Conservation (phyloP, 2,329 filamentous ascomycete genomes). For the Ophiocordyceps camponoti-leonardi region DNA sequence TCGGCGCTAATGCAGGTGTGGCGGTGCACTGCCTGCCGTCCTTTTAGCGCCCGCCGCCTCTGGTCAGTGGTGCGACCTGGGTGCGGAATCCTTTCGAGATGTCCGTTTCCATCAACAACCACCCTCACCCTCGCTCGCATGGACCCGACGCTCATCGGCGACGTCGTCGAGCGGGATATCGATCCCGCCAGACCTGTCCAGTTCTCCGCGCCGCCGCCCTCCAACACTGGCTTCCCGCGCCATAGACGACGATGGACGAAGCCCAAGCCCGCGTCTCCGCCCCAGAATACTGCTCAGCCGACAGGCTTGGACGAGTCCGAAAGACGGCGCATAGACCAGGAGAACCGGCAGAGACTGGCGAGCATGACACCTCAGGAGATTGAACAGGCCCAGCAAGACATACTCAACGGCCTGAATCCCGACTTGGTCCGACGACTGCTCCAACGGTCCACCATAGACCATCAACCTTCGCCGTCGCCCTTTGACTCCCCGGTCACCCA, state of each 20-base stretch:
- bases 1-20: conserved; percentile 21
- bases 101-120: too few relatives aligned
- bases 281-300: conserved; percentile 5
- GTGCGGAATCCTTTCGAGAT: too few relatives aligned
- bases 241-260: conserved; percentile 60
- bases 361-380: conserved; percentile 74
- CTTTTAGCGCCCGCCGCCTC: background rate
- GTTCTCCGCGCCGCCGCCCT: conserved; percentile 26
- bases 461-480: conserved; percentile 25
- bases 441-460: conserved; percentile 58
- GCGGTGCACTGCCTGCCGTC: conserved; percentile 11
- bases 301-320: conserved; percentile 34
- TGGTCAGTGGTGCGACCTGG: too few relatives aligned
- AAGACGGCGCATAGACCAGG: conserved; percentile 57
- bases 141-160: conserved; percentile 42
- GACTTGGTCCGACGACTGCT: conserved; percentile 62
- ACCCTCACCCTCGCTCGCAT: too few relatives aligned
- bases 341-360: conserved; percentile 59
- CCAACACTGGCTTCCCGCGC: conserved; percentile 63
- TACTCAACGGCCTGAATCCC: conserved; percentile 64
- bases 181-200: conserved; percentile 42
- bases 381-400: conserved; percentile 58
- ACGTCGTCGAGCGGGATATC: conserved; percentile 62
- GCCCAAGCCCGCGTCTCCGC: conserved; percentile 62
- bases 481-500: conserved; percentile 17